Evolutionary conservation across 495 filamentous ascomycete genomes (phyloP).

Genomic region (Penicillium steckii): DNA sequence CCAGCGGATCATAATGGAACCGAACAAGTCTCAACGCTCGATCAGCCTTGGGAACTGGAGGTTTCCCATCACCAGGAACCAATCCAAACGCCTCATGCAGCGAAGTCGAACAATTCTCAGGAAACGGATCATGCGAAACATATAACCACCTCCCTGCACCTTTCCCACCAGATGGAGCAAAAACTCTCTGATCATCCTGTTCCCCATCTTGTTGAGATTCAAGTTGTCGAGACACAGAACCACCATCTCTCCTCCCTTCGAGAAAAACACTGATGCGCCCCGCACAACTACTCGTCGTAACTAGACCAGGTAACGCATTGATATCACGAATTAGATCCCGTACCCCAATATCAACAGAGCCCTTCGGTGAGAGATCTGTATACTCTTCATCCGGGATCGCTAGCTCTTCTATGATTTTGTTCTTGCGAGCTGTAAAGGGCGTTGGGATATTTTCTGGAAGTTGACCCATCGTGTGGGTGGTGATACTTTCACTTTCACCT

Average conservation of each 20-base stretch:
- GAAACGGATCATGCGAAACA: slow-evolving; percentile 76
- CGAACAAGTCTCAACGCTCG: slow-evolving; percentile 61
- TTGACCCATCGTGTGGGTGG: not conserved
- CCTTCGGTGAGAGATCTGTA: slow-evolving; percentile 80
- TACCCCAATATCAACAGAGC: slow-evolving; percentile 74
- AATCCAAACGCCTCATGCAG: slow-evolving; percentile 36
- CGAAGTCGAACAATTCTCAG: slow-evolving; percentile 8
- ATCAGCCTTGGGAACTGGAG: slow-evolving; percentile 8
- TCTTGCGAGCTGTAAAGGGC: slow-evolving; percentile 59
- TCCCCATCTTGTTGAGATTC: slow-evolving; percentile 4
- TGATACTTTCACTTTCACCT: no score
- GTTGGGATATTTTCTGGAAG: slow-evolving; percentile 21
- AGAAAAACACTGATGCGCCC: slow-evolving; percentile 82
- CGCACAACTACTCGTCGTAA: slow-evolving; percentile 90
- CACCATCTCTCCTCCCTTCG: slow-evolving; percentile 62
- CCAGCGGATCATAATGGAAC: slow-evolving; percentile 95
- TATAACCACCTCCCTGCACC: slow-evolving; percentile 84
- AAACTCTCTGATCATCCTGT: slow-evolving; percentile 12
- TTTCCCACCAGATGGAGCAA: slow-evolving; percentile 69
- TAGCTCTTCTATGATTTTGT: slow-evolving; percentile 63
- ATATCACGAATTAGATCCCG: slow-evolving; percentile 71
- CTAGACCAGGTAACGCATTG: slow-evolving; percentile 68
- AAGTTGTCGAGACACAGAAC: not conserved
- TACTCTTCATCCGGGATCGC: slow-evolving; percentile 63
- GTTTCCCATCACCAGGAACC: slow-evolving; percentile 30